Percentiles rank a stretch among this genome's conserved stretches.
phyloP scores from a whole-genome alignment of 2,329 filamentous ascomycete genomes.

The Grosmannia clavigera region DNA sequence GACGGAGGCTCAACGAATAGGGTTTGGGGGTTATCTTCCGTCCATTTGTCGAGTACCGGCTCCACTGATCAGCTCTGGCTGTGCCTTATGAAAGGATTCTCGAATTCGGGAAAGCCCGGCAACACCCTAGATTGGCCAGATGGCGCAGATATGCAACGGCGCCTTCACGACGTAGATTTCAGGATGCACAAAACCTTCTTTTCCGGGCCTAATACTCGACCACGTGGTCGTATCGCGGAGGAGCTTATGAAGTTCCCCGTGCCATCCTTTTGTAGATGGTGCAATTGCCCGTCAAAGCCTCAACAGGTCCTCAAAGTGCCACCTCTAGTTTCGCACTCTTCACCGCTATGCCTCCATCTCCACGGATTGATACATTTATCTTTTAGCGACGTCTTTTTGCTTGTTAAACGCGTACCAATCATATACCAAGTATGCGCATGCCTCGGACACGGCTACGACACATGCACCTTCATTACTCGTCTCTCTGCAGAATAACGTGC shows the following conservation, averaged over 20 bases:
- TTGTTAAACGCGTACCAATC: too few species aligned
- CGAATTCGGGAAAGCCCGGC: not conserved
- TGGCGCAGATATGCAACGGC: not conserved
- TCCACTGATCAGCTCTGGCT: too few species aligned
- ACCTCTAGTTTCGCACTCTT: too few species aligned
- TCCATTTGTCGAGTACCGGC: not conserved
- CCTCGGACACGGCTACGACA: too few species aligned
- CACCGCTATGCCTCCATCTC: too few species aligned
- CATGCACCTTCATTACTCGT: too few species aligned
- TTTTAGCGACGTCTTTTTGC: not conserved
- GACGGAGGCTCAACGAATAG: not conserved
- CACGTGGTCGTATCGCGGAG: not conserved
- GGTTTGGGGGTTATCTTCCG: not conserved
- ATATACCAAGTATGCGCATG: too few species aligned
- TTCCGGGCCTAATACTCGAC: not conserved
- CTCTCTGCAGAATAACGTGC: too few species aligned
- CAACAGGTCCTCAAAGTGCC: too few species aligned
- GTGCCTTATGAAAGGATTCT: not conserved
- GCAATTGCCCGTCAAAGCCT: not conserved
- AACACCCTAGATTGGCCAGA: not conserved
- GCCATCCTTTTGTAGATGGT: not conserved
- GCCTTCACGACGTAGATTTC: not conserved
- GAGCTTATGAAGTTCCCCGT: not conserved
- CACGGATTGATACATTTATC: too few species aligned
- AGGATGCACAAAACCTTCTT: not conserved